Evolutionary conservation across 495 filamentous ascomycete genomes (phyloP).

Genomic region (Xylaria palmicola): DNA sequence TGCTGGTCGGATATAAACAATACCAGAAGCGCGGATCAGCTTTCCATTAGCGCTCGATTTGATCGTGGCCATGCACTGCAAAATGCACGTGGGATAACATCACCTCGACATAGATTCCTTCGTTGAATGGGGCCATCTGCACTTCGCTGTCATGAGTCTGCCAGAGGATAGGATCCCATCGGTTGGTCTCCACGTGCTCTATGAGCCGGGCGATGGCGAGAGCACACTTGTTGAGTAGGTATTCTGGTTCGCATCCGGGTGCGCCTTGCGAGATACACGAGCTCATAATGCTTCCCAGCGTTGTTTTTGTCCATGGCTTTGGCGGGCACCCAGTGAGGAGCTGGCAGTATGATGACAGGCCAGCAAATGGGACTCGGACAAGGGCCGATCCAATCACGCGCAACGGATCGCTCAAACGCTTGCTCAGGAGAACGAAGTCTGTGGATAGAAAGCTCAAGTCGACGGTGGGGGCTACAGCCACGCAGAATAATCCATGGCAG

Average conservation of each 20-base stretch:
- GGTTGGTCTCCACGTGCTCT: slow-evolving; percentile 37
- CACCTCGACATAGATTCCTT: not conserved
- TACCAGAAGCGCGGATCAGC: not conserved
- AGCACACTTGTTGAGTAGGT: slow-evolving; percentile 37
- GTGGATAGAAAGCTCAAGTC: slow-evolving; percentile 17
- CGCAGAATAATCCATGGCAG: not conserved
- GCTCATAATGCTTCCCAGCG: slow-evolving; percentile 20
- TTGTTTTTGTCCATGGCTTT: slow-evolving; percentile 37
- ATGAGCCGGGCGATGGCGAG: slow-evolving; percentile 34
- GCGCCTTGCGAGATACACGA: not conserved
- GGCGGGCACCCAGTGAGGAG: slow-evolving; percentile 39
- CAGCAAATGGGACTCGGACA: not conserved
- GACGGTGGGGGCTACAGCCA: not conserved
- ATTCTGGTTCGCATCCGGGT: not conserved
- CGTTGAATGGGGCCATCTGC: not conserved
- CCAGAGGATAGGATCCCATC: slow-evolving; percentile 22
- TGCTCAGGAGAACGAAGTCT: slow-evolving; percentile 13
- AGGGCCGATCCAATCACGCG: not conserved
- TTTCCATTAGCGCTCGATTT: not conserved
- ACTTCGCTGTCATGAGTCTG: slow-evolving; percentile 5
- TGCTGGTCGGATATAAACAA: slow-evolving; percentile 9
- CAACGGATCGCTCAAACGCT: slow-evolving; percentile 20
- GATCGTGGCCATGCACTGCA: not conserved
- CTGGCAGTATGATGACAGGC: slow-evolving; percentile 27
- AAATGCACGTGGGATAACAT: not conserved